Conservation (phyloP, 768 basidiomycete species). For the Phylloporus arenicola region DNA sequence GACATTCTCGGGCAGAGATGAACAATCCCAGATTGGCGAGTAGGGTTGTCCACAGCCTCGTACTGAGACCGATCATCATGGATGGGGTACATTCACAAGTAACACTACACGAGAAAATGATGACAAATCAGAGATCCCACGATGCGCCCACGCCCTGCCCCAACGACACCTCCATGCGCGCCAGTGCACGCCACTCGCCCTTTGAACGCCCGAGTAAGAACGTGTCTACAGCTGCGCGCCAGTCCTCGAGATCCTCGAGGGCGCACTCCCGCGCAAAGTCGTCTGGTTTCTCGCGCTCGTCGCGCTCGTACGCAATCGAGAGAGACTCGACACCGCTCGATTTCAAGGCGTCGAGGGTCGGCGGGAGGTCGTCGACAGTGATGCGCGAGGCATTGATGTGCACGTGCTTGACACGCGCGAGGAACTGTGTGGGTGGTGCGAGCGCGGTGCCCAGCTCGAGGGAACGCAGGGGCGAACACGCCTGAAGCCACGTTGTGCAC, state of each 20-base stretch:
- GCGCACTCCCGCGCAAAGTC: constrained; percentile 27
- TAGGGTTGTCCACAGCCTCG: background rate
- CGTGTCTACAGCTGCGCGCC: constrained; percentile 16
- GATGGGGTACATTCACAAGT: background rate
- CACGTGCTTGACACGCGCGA: constrained; percentile 16
- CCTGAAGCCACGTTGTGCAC: constrained; percentile 22
- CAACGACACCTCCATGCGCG: constrained; percentile 16
- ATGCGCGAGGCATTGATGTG: constrained; percentile 26
- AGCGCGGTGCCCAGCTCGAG: constrained; percentile 24
- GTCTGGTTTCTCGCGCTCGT: constrained; percentile 9
- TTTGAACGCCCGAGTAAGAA: constrained; percentile 15
- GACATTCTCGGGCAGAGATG: too few species aligned
- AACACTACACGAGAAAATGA: background rate
- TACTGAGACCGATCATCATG: background rate
- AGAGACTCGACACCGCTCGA: constrained; percentile 18
- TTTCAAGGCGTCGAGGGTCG: constrained; percentile 17
- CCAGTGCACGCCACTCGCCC: constrained; percentile 15
- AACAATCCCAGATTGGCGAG: background rate
- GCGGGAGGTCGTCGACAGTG: constrained; percentile 16
- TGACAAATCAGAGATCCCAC: constrained; percentile 20
- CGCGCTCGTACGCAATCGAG: constrained; percentile 18
- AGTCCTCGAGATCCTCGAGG: constrained; percentile 28
- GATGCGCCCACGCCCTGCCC: constrained; percentile 12
- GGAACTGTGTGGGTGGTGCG: constrained; percentile 2
- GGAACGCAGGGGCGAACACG: constrained; percentile 18